Evolutionary conservation across 208 protist species (phyloP), one percentile per base, ranked within the genome.

Genomic region (Crithidia acanthocephali): DNA sequence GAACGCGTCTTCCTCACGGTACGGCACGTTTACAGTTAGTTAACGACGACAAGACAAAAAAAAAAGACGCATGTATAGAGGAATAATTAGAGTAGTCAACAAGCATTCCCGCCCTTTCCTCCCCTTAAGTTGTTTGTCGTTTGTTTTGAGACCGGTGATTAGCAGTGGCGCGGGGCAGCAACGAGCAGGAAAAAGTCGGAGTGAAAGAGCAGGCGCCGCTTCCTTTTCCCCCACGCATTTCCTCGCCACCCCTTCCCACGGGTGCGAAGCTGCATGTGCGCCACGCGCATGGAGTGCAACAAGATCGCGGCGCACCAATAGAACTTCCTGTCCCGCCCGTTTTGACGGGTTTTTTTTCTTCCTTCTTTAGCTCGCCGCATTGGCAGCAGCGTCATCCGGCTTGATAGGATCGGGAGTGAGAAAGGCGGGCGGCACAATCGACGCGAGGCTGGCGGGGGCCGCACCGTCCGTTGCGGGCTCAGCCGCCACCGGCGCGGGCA

Each of bases 341-440:
- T n/a, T n/a, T n/a, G n/a, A 22, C 45, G 20, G 15, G 45, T 22
- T 7, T 4, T 50, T 22, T 30, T 22, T 55, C 25, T 65, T 15
- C 6, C 50, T 30, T 18, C 6, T 22, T 65, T 23, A 65, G 44
- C 27, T 51, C 18, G 28, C n/a, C 44, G 59, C 32, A 35, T 30
- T 47, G 30, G 32, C 47, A 22, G 47, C 4, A 11, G 47, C 47
- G n/a, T 40, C 32, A 18, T 42, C 47, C 61, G 28, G 30, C 11
- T 66, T 37, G 10, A 56, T 42, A 1, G 61, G 61, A 2, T 66
- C 61, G 0, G 61, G 61, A 2, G 61, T 66, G 37, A 66, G 61
- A 20, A 66, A 66, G 11, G 61, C 61, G 2, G 61, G 61, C 20
- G 61, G 61, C 61, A 66, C 61, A 23, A 44, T 15, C 28, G 59